Evolutionary conservation across 495 filamentous ascomycete species (phyloP), one percentile per base, ranked within the genome.

Genomic region (Aspergillus homomorphus): DNA sequence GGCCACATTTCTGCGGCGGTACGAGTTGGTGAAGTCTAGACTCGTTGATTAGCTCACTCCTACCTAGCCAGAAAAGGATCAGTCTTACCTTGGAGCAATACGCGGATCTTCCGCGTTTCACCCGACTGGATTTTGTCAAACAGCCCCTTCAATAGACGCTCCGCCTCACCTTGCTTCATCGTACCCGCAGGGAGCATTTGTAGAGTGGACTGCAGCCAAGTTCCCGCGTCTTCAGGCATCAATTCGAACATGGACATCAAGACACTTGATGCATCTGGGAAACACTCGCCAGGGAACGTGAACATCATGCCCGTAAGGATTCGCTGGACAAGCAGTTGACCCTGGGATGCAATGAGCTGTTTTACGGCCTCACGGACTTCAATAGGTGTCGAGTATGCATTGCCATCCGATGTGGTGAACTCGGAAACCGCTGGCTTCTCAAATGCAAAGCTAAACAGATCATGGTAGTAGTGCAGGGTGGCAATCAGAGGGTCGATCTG

Each of bases 261-360:
- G n/a, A 96, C 89, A 12, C 92, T 90, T 22, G 89, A 94, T 6
- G 91, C 92, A 72, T 98, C 95, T 0, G 92, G 83, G 71, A 98
- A 92, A 73, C 92, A 97, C 68, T 96, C 95, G 45, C 86, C 82
- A 0, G 94, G 94, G 78, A 98, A 99, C 0, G 86, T 91, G 69
- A 96, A 97, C 92, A 99, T 97, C 92, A 99, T 93, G 60, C 94
- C 94, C 4, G 91, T 92, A 67, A 98, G 75, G 42, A 95, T 84
- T 44, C 90, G 89, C 69, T 96, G 91, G 20, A 90, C 82, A 33
- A 99, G 79, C 22, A 83, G 69, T 69, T 92, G 88, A 50, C 95
- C 94, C 51, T 92, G 85, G 0, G 79, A 76, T 1, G 80, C 51
- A 49, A 96, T 68, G 38, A 97, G 82, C 45, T 82, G 73, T 70